Evolutionary conservation across 306 rosid species (phyloP).

Genomic region (Prunus mongolica): DNA sequence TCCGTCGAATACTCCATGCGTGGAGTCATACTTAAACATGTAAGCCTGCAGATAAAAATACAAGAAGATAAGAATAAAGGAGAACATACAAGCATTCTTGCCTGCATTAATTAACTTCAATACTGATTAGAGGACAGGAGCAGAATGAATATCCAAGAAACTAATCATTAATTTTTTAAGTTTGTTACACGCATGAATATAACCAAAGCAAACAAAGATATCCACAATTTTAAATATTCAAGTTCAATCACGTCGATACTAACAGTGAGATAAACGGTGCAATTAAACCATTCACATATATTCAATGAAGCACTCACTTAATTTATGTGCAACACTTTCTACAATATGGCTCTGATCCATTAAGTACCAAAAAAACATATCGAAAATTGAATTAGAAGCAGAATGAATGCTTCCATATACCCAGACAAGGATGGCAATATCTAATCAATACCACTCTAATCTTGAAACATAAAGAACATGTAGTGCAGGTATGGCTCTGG

Average conservation of each 20-base stretch:
- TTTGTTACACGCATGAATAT: neutral
- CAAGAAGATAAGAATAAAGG: neutral
- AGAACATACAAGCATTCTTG: neutral
- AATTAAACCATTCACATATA: neutral
- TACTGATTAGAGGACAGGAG: neutral
- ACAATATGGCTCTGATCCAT: neutral
- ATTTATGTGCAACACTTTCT: neutral
- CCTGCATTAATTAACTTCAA: neutral
- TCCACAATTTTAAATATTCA: neutral
- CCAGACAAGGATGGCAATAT: neutral
- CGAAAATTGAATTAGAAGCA: too few relatives aligned
- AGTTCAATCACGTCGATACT: neutral
- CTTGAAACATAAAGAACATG: neutral
- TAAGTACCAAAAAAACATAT: neutral
- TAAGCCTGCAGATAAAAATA: conserved; percentile 60
- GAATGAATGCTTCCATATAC: neutral
- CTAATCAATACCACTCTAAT: neutral
- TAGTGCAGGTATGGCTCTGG: neutral
- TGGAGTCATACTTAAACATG: conserved; percentile 94
- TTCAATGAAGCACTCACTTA: neutral
- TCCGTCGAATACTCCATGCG: conserved; percentile 83
- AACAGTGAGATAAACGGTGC: neutral
- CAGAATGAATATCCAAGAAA: neutral
- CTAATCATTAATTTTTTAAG: neutral
- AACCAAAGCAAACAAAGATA: neutral